Evolutionary conservation across 768 basidiomycete species (phyloP), one percentile per base, ranked within the genome.

Genomic region (Psilocybe azurescens): DNA sequence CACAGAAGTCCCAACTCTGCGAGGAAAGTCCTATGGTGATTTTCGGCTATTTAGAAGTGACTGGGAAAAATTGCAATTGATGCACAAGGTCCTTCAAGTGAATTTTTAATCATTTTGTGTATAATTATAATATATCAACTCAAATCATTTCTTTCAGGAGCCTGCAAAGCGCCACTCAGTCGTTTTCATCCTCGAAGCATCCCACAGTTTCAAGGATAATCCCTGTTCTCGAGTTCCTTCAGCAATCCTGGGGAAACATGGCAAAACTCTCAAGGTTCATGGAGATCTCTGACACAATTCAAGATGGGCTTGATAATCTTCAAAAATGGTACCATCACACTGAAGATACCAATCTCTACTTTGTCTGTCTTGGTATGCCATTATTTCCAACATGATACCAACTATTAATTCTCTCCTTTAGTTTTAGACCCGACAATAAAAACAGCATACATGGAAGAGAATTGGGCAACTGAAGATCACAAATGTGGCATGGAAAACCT

Each of bases 201-300:
- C 50, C 58, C n/a, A 59, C 58, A n/a, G 11, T 53, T 3, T 52
- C 18, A 20, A 39, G 39, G n/a, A 59, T 39, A 16, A 41, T 59
- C 32, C 58, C 58, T 41, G 44, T 59, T 14, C 51, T 59, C 9
- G 58, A 59, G 20, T 53, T 24, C 9, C 50, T 59, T 16, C 58
- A 53, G 29, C 11, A 53, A 5, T 36, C 47, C 2, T 49, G 47
- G 47, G n/a, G 18, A 9, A 49, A 49, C 47, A 16, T 49, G 14
- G 14, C 47, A 18, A 18, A n/a, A 8, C 47, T n/a, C 18, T n/a
- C 47, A n/a, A n/a, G 18, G 3, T 49, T 49, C 9, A 24, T 8
- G 7, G 47, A 49, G 8, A n/a, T 49, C 8, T 2, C 14, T 4
- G 14, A 9, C 9, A 8, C 47, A 2, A n/a, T 49, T 24, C 8